Conservation (phyloP, 1,284 basidiomycete genomes). For the Entoloma clypeatum region DNA sequence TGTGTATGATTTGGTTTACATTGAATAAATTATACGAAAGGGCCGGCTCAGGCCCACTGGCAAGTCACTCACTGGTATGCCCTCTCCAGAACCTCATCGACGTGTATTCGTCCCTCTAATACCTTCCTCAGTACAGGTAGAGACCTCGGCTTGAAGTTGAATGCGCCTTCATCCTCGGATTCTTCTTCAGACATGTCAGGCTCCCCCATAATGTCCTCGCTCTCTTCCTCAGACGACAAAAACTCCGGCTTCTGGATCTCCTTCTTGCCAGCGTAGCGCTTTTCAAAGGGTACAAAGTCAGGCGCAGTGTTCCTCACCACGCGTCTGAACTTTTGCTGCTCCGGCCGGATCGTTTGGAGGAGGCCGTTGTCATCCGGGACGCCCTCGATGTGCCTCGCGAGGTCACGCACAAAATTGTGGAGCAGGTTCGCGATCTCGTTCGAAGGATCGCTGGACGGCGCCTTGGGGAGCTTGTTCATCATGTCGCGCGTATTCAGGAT, state of each 20-base stretch:
- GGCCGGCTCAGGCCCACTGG: background rate
- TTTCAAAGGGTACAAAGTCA: conserved; percentile 44
- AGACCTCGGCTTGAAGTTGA: background rate
- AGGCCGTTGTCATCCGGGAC: conserved; percentile 44
- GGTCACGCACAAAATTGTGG: conserved; percentile 40
- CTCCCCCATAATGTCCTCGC: conserved; percentile 10
- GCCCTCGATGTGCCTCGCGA: conserved; percentile 48
- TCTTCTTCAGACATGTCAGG: background rate
- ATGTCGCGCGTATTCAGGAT: conserved; percentile 37
- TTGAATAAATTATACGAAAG: background rate
- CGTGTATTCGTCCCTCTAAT: conserved; percentile 36
- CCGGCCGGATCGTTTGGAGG: conserved; percentile 49
- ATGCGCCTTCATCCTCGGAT: conserved; percentile 5
- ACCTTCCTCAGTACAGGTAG: background rate
- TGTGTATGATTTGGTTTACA: conserved; percentile 24
- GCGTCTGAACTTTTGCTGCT: conserved; percentile 43
- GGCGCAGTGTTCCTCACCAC: conserved; percentile 55
- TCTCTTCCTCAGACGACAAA: conserved; percentile 25
- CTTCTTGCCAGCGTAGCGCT: conserved; percentile 12
- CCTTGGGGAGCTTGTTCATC: conserved; percentile 43
- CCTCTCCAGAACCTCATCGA: conserved; percentile 52
- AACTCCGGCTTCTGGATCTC: conserved; percentile 25
- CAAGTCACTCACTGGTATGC: conserved; percentile 42
- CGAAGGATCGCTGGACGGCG: conserved; percentile 51
- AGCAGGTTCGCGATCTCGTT: conserved; percentile 51